Conservation (phyloP, 1,284 basidiomycete species). For the Ceratorhiza oryzae-sativae region DNA sequence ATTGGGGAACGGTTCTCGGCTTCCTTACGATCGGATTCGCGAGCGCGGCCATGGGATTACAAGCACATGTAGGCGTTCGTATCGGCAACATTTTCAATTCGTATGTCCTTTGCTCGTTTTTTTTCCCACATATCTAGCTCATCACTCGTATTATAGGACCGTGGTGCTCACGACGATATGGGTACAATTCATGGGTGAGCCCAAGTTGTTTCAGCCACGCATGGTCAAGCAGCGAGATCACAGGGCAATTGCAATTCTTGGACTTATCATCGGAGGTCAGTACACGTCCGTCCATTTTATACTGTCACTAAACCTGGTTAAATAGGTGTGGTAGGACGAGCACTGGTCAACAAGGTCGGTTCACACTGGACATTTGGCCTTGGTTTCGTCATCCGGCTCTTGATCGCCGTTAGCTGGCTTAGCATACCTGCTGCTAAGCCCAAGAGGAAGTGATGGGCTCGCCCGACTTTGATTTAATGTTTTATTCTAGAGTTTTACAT, state of each 20-base stretch:
- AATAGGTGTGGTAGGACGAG: slow-evolving; percentile 69
- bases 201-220: slow-evolving; percentile 67
- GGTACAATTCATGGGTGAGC: slow-evolving; percentile 85
- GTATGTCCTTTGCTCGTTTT: slow-evolving; percentile 55
- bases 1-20: slow-evolving; percentile 71
- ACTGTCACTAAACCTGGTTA: not conserved
- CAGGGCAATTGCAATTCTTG: slow-evolving; percentile 70
- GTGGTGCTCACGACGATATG: slow-evolving; percentile 81
- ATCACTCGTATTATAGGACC: slow-evolving; percentile 44
- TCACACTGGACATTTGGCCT: slow-evolving; percentile 72
- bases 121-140: slow-evolving; percentile 65
- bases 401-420: slow-evolving; percentile 73
- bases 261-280: slow-evolving; percentile 71
- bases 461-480: not conserved
- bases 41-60: slow-evolving; percentile 77
- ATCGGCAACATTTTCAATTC: slow-evolving; percentile 56
- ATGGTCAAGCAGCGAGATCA: slow-evolving; percentile 70
- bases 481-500: not conserved
- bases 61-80: slow-evolving; percentile 83
- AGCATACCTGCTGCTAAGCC: slow-evolving; percentile 63
- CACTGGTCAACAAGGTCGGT: slow-evolving; percentile 67
- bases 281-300: not conserved
- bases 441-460: not conserved
- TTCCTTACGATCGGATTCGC: slow-evolving; percentile 78
- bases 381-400: slow-evolving; percentile 67